Base-by-base conservation (phyloP, 2,329 filamentous ascomycete genomes). In the Stachybotrys echinatus region DNA sequence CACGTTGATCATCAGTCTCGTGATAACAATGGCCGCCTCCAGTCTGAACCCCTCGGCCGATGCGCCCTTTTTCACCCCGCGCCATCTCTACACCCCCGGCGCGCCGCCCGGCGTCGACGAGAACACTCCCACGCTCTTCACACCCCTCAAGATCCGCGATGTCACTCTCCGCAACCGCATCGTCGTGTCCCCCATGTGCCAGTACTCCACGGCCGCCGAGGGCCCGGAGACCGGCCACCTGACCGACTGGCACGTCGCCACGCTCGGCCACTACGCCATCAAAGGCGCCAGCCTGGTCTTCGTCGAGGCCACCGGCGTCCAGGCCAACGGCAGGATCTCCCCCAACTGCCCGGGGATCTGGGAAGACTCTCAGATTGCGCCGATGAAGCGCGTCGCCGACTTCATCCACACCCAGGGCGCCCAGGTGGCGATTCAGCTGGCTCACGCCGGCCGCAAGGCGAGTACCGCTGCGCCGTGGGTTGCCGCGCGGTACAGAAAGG, bases 331-430 rank as follows among this genome's bases (percentile, higher is more conserved):
- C 10, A 76, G 88, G 20, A 89, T 90, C 66, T 88, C 85, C 0
- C 87, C 86, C 0, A 74, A 88, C 58, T 84, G 88, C 58, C 64
- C 68, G 12, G 85, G 87, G 0, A 64, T 91, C 3, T 91, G 87
- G 86, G 76, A 83, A 51, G 87, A 91, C 61, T 77, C 74, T 2
- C 87, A 91, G 56, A 81, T 86, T 49, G 83, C 74, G 52, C 75
- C 76, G 0, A 65, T 87, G 43, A 75, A 71, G 53, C 71, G 74
- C 23, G 74, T 85, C 8, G 76, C 83, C 2, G 84, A 88, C 42
- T 89, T 88, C 51, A 81, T 79, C 0, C 59, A 61, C 23, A 77
- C 74, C 18, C 85, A 89, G 61, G 74, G 71, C 55, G 81, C 84
- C 60, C 76, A 81, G 46, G 84, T 88, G 51, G 84, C 77, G 12